These are phyloP conservation scores for Seminavis robusta DNA, from an alignment of 108 stramenopile genomes.

Conservation along the genomic window DNA sequence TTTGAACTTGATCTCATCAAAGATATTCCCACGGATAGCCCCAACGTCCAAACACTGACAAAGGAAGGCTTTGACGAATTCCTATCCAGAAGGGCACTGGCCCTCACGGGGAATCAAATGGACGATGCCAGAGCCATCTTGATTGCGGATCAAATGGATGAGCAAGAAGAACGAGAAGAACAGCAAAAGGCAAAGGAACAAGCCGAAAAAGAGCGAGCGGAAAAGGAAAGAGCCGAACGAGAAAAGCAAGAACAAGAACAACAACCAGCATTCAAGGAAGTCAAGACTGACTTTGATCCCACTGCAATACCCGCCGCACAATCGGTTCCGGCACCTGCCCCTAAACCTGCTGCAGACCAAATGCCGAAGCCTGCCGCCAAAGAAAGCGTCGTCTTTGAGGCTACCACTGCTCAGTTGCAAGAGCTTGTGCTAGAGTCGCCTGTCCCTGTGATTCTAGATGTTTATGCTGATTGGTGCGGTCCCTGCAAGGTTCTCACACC, in stretches of 20 bases:
- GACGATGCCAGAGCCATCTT: constrained; percentile 83
- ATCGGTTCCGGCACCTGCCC: constrained; percentile 21
- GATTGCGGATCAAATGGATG: constrained; percentile 78
- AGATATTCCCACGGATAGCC: constrained; percentile 52
- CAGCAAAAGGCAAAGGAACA: constrained; percentile 19
- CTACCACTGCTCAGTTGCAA: constrained; percentile 65
- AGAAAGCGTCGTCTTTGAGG: constrained; percentile 78
- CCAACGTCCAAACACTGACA: constrained; percentile 51
- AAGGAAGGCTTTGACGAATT: constrained; percentile 68
- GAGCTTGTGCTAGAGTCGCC: constrained; percentile 80
- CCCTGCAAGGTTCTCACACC: constrained; percentile 85
- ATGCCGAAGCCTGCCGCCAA: constrained; percentile 55
- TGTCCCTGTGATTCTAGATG: constrained; percentile 81
- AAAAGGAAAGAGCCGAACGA: constrained; percentile 14
- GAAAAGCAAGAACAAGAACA: constrained; percentile 10
- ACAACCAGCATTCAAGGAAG: constrained; percentile 37
- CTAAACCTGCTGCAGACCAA: background rate
- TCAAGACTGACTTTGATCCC: constrained; percentile 77
- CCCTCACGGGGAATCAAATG: constrained; percentile 74
- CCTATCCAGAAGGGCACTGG: constrained; percentile 65
- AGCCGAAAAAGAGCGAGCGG: constrained; percentile 18
- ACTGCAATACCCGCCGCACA: constrained; percentile 20
- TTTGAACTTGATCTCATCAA: constrained; percentile 65
- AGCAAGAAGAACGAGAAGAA: constrained; percentile 44
- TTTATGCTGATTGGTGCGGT: constrained; percentile 80